Evolutionary conservation across 371 early-diverging fungal genomes (phyloP), one percentile per base, ranked within the genome.

Genomic region (Parasitella parasitica): DNA sequence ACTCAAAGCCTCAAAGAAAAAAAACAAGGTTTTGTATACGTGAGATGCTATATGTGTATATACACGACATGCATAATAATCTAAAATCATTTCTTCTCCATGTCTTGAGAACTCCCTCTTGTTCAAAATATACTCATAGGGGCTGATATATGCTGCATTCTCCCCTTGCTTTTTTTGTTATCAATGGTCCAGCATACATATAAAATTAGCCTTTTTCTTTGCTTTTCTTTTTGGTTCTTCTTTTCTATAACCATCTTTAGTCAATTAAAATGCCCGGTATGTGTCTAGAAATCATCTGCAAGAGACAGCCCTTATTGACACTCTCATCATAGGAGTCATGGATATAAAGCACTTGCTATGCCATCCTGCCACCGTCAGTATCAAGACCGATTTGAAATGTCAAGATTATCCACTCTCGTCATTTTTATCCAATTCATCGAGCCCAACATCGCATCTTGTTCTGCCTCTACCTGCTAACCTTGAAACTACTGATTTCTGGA

Each of bases 321-420:
- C 32, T 20, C 18, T 43, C 3, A 26, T 61, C 16, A 30, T 36
- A 72, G 70, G 70, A 32, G 70, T 66, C 18, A 72, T 72, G 73
- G 70, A 72, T 63, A 70, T 72, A 27, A 64, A 70, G 24, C 61
- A 72, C 32, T 63, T 72, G 30, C 28, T 72, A 62, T 72, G 73
- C 36, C 41, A 66, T 30, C 67, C 73, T 54, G 69, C 30, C 22
- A 37, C n/a, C 18, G n/a, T n/a, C n/a, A n/a, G n/a, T n/a, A n/a
- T n/a, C n/a, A 56, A 18, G 18, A 7, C 41, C 16, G 20, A 56
- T 30, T 18, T 24, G 8, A 35, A 32, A 34, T 5, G 20, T 32
- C 28, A 41, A 56, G 8, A 36, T 12, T 26, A 8, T 20, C 35
- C 37, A 27, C 15, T 38, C 38, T 27, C 27, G 15, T 24, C 38